Percentiles rank a stretch among this genome's conserved stretches.
These are phyloP conservation scores for Lactarius deliciosus DNA, from an alignment of 768 basidiomycete genomes.

Conservation along the genomic window DNA sequence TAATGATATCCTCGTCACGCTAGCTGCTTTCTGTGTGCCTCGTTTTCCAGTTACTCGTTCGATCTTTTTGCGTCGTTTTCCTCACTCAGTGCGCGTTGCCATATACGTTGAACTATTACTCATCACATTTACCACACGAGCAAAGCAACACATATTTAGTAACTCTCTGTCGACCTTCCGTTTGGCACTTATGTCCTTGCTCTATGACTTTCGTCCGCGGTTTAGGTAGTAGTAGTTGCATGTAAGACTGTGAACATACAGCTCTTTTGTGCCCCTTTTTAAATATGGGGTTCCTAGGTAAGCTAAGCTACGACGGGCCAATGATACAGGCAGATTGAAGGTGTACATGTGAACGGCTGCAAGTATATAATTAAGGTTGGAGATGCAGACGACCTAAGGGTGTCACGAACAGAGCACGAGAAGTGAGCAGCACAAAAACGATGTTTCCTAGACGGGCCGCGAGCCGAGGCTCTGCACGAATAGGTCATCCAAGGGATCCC, in stretches of 20 bases:
- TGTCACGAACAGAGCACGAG: conserved; percentile 2
- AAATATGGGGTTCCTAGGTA: conserved; percentile 6
- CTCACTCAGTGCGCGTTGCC: not conserved
- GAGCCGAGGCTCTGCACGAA: conserved; percentile 39
- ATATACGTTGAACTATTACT: conserved; percentile 26
- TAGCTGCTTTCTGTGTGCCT: conserved; percentile 1
- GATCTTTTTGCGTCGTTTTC: conserved; percentile 3
- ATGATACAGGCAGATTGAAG: conserved; percentile 9
- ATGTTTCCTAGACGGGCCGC: conserved; percentile 13
- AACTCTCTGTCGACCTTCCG: conserved; percentile 1
- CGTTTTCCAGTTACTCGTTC: conserved; percentile 9
- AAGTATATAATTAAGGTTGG: conserved; percentile 17
- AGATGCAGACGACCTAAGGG: conserved; percentile 4
- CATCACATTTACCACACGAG: conserved; percentile 13
- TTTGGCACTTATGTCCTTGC: not conserved
- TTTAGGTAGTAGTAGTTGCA: conserved; percentile 14
- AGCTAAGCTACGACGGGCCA: conserved; percentile 10
- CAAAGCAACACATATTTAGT: conserved; percentile 15
- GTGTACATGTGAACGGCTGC: conserved; percentile 17
- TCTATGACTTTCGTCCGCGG: conserved; percentile 9
- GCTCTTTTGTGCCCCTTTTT: conserved; percentile 10
- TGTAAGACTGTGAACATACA: conserved; percentile 24
- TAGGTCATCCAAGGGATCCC: conserved; percentile 62
- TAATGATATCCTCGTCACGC: conserved; percentile 25
- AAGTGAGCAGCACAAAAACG: not conserved